Evolutionary conservation across 169 alveolate genomes (phyloP), one percentile per base, ranked within the genome.

Genomic region (Besnoitia besnoiti): DNA sequence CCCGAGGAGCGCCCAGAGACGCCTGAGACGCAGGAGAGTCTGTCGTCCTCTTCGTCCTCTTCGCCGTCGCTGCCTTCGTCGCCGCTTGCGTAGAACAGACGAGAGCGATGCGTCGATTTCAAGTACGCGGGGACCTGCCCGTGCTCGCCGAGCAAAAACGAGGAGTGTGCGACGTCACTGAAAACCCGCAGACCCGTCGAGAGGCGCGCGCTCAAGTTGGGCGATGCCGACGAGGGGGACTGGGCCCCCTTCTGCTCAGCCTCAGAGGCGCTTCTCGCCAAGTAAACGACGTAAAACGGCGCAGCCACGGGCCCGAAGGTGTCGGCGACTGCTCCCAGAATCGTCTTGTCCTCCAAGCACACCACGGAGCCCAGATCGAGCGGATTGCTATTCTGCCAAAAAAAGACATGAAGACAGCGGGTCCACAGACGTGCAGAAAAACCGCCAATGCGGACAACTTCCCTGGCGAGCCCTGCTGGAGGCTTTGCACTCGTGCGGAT

Each of bases 361-460:
- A 87, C 61, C n/a, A 87, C 61, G 44, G 91, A 87, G 61, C 91
- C 91, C 33, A 87, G 84, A 40, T 87, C 91, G 61, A 87, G 10
- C 61, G 91, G 85, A 27, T 61, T 42, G 73, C 89, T 80, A 8
- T 80, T 47, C 89, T 80, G 62, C n/a, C 8, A 27, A 67, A 21
- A 77, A 16, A 19, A 39, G 33, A 51, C n/a, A 4, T n/a, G 30
- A 37, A 39, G 59, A 77, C 30, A n/a, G 0, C 24, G 55, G 55
- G 14, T 49, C 14, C 55, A 14, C 55, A 14, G 14, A 14, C 14
- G 55, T 49, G 55, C 55, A 49, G 55, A 49, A 49, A 49, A 49
- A 49, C 55, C 55, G 55, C 55, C 24, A 49, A n/a, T n/a, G n/a
- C n/a, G n/a, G n/a, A n/a, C n/a, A n/a, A n/a, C n/a, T n/a, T n/a